Evolutionary conservation across 2,329 filamentous ascomycete species (phyloP), one percentile per base, ranked within the genome.

Genomic region (Tympanopsis confertula): DNA sequence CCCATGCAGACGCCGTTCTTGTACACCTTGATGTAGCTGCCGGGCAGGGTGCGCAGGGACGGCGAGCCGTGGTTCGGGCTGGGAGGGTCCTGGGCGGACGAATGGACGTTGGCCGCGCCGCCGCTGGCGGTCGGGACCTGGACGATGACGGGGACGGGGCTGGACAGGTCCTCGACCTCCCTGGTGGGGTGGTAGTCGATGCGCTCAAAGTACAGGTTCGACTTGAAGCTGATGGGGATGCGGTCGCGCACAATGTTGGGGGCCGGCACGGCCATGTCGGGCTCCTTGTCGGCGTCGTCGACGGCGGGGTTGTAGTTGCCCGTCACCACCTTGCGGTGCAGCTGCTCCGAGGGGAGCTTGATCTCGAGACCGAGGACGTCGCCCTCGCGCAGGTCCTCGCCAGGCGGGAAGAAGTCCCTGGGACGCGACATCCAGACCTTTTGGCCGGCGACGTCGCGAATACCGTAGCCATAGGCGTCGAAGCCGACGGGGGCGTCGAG

Each of bases 281-380:
- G 54, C 4, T 73, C 66, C 33, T 79, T 75, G 45, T 79, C 72
- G 29, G 68, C 61, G 1, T 74, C 54, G 51, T 95, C 88, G 1
- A 88, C 77, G 3, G 84, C 78, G 1, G 86, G 86, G 52, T 95
- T 94, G 62, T 89, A 95, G 35, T 82, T 78, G 7, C 87, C 87
- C 40, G 82, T 74, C 20, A 94, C 85, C 20, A 96, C 75, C 57
- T 94, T 94, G 42, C 84, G 78, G 51, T 98, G 93, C 7, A 95
- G 63, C 3, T 76, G 70, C 42, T 96, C 76, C 0, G 87, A 84
- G 0, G 91, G 91, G 1, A 98, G 72, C 44, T 83, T 86, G 43
- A 95, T 94, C 56, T 96, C 86, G 32, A 98, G 66, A 3, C 91
- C 91, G 40, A 98, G 85, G 7, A 98, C 86, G 56, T 98, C 91